Percentiles rank a stretch among this genome's conserved stretches.
phyloP scores from a whole-genome alignment of 192 early-diverging fungal genomes.

The Entrophospora sp. region DNA sequence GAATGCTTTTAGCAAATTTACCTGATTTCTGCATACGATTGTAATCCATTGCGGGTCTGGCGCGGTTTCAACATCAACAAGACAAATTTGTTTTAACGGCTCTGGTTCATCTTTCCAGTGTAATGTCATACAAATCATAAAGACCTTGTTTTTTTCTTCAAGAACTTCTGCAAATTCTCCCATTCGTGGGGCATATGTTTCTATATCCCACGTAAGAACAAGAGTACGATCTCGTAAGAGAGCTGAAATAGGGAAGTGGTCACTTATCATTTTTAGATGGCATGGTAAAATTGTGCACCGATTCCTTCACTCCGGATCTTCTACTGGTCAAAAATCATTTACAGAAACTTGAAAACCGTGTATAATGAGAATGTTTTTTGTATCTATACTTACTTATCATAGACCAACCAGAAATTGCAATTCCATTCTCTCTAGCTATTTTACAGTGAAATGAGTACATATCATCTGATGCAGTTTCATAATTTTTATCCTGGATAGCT shows the following conservation, averaged over 20 bases:
- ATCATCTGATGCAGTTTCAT: conserved; percentile 7
- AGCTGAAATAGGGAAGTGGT: background rate
- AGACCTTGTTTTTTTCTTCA: background rate
- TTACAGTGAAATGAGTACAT: background rate
- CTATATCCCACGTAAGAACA: background rate
- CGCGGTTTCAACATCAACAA: no score
- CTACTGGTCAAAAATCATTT: background rate
- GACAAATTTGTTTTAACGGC: no score
- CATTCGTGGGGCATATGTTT: background rate
- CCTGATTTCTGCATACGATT: no score
- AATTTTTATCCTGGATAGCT: background rate
- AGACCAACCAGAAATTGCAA: background rate
- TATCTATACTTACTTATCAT: background rate
- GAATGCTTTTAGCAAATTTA: background rate
- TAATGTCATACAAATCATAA: no score
- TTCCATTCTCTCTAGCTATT: background rate
- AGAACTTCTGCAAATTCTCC: background rate
- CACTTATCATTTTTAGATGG: background rate
- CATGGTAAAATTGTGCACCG: no score
- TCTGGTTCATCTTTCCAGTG: no score
- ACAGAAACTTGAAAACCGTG: background rate
- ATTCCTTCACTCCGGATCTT: no score
- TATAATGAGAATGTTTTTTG: background rate
- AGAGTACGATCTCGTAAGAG: no score
- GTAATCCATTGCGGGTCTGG: no score